Evolutionary conservation across 352 stramenopile species (phyloP), one percentile per base, ranked within the genome.

Genomic region (Phytophthora rubi): DNA sequence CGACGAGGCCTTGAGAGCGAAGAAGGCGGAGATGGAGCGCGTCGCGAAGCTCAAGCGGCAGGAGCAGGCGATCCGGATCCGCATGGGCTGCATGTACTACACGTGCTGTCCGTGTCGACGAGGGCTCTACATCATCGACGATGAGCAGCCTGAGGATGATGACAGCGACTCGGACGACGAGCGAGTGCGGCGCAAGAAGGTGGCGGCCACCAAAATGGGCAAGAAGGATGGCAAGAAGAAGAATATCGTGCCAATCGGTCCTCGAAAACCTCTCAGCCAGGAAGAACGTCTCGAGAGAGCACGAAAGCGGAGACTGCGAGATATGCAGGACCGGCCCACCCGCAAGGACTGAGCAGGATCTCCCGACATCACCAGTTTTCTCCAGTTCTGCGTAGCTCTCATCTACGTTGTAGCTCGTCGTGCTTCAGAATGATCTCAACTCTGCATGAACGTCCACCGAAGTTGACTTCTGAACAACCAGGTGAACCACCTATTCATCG

Each of bases 291-390:
- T 91, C 13, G 85, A 92, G 45, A 77, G 85, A 6, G 85, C 85
- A 21, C 74, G 81, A 15, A 92, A 91, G 60, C 65, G 85, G 9
- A 73, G 85, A 7, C 58, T 90, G 51, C 65, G 83, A 2, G 85
- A 92, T 57, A 92, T 92, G 85, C 81, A 89, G 61, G 82, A 92
- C 58, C 73, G 82, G 2, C 82, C 85, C 15, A 86, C 77, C 10
- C 75, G 85, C 7, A 91, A 91, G 63, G 76, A 84, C 37, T 88
- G 54, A 80, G 42, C 45, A 18, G 33, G 42, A 53, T 66, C 23
- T 39, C 42, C 55, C 37, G 42, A 32, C 26, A 62, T 53, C 15
- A 23, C 26, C 55, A 39, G 54, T 61, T 32, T 59, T 6, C 32
- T 3, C 23, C 49, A 35, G 47, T 33, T 53, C 47, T 9, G 42